Base-by-base conservation (phyloP, 108 stramenopile genomes). In the Cyclostephanos invisitatus region DNA sequence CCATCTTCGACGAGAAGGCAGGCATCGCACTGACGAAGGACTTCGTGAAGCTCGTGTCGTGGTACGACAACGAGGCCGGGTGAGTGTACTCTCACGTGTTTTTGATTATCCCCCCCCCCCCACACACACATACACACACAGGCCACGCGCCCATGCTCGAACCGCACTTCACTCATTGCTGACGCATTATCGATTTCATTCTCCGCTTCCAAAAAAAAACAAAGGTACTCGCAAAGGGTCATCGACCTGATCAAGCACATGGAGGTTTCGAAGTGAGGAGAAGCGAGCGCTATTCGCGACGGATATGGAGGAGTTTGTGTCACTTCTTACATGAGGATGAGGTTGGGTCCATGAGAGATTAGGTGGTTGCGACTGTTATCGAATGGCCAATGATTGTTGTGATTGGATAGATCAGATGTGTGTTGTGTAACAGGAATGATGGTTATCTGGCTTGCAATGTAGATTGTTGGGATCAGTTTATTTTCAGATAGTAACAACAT, bases 31-130 rank as follows among this genome's bases (percentile, higher is more conserved):
- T 99, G 66, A 97, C 88, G 24, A 89, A 96, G 67, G 80, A 96
- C 86, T 99, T 99, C 80, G 96, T 99, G 75, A 99, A 99, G 97
- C 93, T 99, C 68, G 98, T 99, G 20, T 90, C 95, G 14, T 99
- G 98, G 97, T 99, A 98, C 73, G 98, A 99, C 73, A 99, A 99
- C 75, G 98, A 99, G 83, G 89, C 85, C 54, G 98, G 98, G 44
- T 46, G 44, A 46, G 44, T 46, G 44, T 46, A 14, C 3, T 46
- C 15, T 11, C 2, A 14, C 17, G 59, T 98, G n/a, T n/a, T n/a
- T 97, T 87, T 93, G 44, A 0, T 0, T 46, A 46, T 15, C 44
- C 14, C 14, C 44, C 15, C 44, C 98, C 78, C 98, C 98, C 18
- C n/a, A n/a, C n/a, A n/a, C n/a, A n/a, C n/a, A n/a, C n/a, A n/a